Evolutionary conservation across 2,329 filamentous ascomycete species (phyloP), one percentile per base, ranked within the genome.

Genomic region (Aschersonia sp.): DNA sequence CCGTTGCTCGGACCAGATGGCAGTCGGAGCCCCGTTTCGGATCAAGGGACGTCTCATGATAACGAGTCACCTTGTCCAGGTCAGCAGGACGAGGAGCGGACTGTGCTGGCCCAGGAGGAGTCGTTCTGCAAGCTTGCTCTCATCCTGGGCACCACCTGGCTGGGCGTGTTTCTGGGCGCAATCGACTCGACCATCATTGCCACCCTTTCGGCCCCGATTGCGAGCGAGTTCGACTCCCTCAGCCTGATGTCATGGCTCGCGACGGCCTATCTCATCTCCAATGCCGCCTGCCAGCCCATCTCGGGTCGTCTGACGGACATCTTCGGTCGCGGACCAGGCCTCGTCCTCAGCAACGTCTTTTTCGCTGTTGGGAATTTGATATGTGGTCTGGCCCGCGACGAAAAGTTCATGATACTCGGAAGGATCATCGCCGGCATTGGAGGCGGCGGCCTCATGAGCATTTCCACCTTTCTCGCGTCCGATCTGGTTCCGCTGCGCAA

Each of bases 271-370:
- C 75, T 94, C 31, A 89, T 95, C 57, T 84, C 88, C 54, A 94
- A 91, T 62, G 85, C 89, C 2, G 87, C 87, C 0, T 86, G 80
- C 56, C 89, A 94, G 62, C 89, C 89, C 9, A 74, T 95, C 28
- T 88, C 84, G 6, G 89, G 89, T 5, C 80, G 88, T 4, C 64
- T 95, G 51, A 95, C 89, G 0, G 89, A 95, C 61, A 92, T 95
- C 45, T 92, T 92, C 58, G 85, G 84, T 9, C 79, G 89, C 4
- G 78, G 85, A 0, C 80, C 83, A 0, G 89, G 89, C 0, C 68
- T 95, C 2, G 70, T 94, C 9, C 81, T 91, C 52, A 86, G 82
- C 54, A 92, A 92, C 60, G 53, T 87, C 48, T 77, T 91, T 61
- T 95, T 95, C 59, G 84, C 82, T 0, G 66, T 71, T 0, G 89